Evolutionary conservation across 306 rosid species (phyloP).

Genomic region (Dryas drummondii): DNA sequence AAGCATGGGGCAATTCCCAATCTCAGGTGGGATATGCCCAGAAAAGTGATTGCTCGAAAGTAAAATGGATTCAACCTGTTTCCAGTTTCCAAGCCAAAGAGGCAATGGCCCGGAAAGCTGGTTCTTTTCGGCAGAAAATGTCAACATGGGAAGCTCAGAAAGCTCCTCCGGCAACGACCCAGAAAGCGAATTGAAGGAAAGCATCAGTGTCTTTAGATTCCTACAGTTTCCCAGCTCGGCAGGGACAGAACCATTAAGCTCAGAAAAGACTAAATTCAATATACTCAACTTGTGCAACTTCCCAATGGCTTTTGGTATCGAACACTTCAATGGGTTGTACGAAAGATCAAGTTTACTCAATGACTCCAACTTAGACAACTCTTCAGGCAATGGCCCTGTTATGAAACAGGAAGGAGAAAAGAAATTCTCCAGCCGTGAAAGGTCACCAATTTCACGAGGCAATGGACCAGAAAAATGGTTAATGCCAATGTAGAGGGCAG

Average conservation of each 20-base stretch:
- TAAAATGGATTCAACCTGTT: constrained; percentile 46
- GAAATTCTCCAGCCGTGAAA: constrained; percentile 55
- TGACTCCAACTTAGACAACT: constrained; percentile 55
- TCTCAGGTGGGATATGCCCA: constrained; percentile 75
- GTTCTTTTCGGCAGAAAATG: constrained; percentile 84
- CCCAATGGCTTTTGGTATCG: constrained; percentile 78
- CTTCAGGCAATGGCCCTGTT: constrained; percentile 86
- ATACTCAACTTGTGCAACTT: constrained; percentile 57
- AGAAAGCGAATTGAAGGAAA: constrained; percentile 76
- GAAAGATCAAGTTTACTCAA: constrained; percentile 78
- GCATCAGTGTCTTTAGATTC: constrained; percentile 60
- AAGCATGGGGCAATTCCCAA: constrained; percentile 79
- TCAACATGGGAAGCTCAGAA: constrained; percentile 58
- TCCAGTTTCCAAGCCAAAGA: constrained; percentile 86
- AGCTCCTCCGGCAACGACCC: constrained; percentile 87
- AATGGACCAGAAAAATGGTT: constrained; percentile 67
- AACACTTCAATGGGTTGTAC: constrained; percentile 77
- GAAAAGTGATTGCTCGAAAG: constrained; percentile 66
- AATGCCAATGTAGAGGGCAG: constrained; percentile 62
- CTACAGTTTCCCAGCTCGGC: constrained; percentile 75
- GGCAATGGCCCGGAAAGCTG: constrained; percentile 81
- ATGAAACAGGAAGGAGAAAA: constrained; percentile 60
- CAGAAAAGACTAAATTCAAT: constrained; percentile 55
- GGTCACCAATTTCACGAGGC: constrained; percentile 74
- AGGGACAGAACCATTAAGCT: constrained; percentile 80